Conservation (phyloP, 805 yeast species). For the Cyberlindnera maclurae region DNA sequence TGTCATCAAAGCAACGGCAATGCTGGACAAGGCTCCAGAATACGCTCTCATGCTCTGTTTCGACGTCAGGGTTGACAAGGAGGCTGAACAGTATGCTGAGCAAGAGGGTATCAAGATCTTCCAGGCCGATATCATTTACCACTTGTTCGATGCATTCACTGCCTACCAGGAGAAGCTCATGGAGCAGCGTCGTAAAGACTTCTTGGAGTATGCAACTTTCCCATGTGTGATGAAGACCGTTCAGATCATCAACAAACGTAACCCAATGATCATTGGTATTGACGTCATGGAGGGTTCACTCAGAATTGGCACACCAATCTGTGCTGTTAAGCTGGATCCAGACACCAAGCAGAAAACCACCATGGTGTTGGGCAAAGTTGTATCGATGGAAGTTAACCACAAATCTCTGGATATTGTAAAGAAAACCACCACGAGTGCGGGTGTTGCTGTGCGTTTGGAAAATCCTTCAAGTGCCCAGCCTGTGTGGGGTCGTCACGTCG, state of each 20-base stretch:
- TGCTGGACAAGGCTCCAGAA: conserved; percentile 95
- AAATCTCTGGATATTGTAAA: conserved; percentile 71
- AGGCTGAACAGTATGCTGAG: conserved; percentile 95
- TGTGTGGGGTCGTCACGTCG: conserved; percentile 98
- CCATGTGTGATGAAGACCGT: conserved; percentile 93
- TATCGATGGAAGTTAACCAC: conserved; percentile 94
- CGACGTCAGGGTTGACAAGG: conserved; percentile 95
- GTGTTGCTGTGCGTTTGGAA: conserved; percentile 97
- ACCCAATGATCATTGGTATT: conserved; percentile 99
- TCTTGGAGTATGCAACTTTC: conserved; percentile 81
- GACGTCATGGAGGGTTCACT: conserved; percentile 90
- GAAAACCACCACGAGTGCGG: conserved; percentile 94
- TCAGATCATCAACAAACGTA: conserved; percentile 95
- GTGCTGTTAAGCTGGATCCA: conserved; percentile 88
- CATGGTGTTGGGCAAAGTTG: conserved; percentile 76
- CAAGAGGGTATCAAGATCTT: conserved; percentile 89
- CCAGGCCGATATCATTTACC: conserved; percentile 95
- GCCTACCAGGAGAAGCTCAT: conserved; percentile 83
- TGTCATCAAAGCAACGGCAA: conserved; percentile 94
- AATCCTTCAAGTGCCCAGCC: conserved; percentile 91
- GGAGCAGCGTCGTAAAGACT: conserved; percentile 86
- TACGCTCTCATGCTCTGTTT: conserved; percentile 97
- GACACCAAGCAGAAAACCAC: conserved; percentile 66
- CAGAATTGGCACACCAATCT: conserved; percentile 89
- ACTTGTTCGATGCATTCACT: conserved; percentile 89